Evolutionary conservation across 805 yeast genomes (phyloP).

Genomic region (Naumovozyma dairenensis): DNA sequence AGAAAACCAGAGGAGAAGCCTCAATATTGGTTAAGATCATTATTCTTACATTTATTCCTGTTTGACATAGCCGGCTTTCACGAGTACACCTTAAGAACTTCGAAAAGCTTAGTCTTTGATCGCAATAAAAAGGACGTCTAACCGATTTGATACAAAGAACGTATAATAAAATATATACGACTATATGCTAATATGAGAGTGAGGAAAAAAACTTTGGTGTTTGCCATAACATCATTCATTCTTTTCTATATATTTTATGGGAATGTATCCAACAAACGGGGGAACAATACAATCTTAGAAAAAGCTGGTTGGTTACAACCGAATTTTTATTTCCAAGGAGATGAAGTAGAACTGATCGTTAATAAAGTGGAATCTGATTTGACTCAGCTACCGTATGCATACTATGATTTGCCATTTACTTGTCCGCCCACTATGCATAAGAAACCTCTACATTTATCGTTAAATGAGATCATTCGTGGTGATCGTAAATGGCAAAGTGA

Average conservation of each 20-base stretch:
- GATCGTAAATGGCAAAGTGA: conserved; percentile 73
- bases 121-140: too few species aligned
- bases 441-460: conserved; percentile 55
- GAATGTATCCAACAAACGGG: background rate
- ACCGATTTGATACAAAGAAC: too few species aligned
- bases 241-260: background rate
- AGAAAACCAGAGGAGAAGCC: too few species aligned
- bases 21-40: too few species aligned
- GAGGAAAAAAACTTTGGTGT: background rate
- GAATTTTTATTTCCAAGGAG: conserved; percentile 38
- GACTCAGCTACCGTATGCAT: conserved; percentile 66
- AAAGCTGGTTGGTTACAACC: conserved; percentile 22
- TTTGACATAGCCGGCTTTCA: too few species aligned
- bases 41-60: too few species aligned
- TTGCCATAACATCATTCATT: background rate
- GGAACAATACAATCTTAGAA: background rate
- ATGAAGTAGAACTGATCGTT: conserved; percentile 57
- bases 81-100: too few species aligned
- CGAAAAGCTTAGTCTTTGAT: too few species aligned
- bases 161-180: too few species aligned
- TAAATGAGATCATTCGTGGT: conserved; percentile 73
- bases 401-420: conserved; percentile 68
- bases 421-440: conserved; percentile 53
- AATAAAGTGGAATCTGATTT: conserved; percentile 69
- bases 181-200: too few species aligned